Evolutionary conservation across 1,284 basidiomycete species (phyloP).

Genomic region (Laetiporus sulphureus): DNA sequence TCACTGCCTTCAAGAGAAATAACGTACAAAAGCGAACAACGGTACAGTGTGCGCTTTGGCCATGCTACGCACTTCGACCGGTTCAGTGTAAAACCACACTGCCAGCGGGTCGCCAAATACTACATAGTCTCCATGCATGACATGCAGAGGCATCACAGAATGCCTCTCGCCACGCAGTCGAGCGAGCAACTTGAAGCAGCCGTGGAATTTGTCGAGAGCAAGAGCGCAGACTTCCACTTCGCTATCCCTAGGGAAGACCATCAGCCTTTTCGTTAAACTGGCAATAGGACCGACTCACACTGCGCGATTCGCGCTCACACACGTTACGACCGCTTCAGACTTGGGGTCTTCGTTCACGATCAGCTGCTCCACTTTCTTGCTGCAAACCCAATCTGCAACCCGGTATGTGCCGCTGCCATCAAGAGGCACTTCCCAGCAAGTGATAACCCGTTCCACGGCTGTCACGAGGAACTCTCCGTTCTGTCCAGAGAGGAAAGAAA

Average conservation of each 20-base stretch:
- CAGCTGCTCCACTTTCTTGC: conserved; percentile 20
- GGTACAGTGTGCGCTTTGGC: conserved; percentile 3
- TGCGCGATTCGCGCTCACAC: conserved; percentile 15
- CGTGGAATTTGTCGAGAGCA: conserved; percentile 24
- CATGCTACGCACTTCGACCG: conserved; percentile 14
- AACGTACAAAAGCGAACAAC: not conserved
- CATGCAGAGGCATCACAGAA: conserved; percentile 17
- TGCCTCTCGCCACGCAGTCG: conserved; percentile 14
- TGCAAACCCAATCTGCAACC: conserved; percentile 24
- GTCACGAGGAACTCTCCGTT: conserved; percentile 29
- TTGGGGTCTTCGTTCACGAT: conserved; percentile 28
- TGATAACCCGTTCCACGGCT: conserved; percentile 18
- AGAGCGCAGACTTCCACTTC: conserved; percentile 15
- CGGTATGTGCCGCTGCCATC: conserved; percentile 26
- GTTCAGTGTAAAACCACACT: conserved; percentile 15
- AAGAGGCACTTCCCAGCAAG: conserved; percentile 33
- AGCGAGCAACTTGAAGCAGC: conserved; percentile 15
- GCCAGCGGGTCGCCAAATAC: conserved; percentile 20
- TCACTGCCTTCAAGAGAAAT: not conserved
- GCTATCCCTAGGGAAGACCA: conserved; percentile 4
- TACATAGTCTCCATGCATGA: conserved; percentile 20
- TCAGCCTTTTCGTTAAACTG: not conserved
- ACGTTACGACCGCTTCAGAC: conserved; percentile 22
- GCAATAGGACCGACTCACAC: conserved; percentile 5
- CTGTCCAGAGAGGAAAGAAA: conserved; percentile 27